Percentiles rank a stretch among this genome's conserved stretches.
Evolutionary conservation across 345 rosid species (phyloP).

Genomic region (Eutrema yunnanense): DNA sequence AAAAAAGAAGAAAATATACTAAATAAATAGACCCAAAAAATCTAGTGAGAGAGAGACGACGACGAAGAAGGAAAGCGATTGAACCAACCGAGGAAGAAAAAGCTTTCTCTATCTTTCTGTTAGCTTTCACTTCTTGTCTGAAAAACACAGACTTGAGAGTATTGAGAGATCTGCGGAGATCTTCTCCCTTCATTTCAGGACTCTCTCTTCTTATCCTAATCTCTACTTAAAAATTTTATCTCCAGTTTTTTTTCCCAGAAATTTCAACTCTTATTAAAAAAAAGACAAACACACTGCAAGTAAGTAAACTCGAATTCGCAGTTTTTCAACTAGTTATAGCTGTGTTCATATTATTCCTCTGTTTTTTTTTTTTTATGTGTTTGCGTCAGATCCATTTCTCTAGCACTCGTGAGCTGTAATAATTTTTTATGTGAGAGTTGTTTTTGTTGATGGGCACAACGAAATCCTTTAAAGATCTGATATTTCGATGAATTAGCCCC

Average conservation of each 20-base stretch:
- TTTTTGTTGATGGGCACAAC: conserved; percentile 1
- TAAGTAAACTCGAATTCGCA: neutral
- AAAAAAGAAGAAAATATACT: neutral
- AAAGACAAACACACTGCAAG: neutral
- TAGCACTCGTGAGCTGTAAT: neutral
- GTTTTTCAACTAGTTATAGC: neutral
- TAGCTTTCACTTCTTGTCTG: conserved; percentile 26
- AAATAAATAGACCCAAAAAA: neutral
- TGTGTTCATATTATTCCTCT: conserved; percentile 19
- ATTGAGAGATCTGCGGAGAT: conserved; percentile 13
- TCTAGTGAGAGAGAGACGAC: conserved; percentile 10
- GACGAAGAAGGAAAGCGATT: conserved; percentile 12
- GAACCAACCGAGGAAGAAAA: neutral
- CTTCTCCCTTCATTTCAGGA: conserved; percentile 6
- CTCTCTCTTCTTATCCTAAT: neutral
- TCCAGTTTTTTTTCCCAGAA: conserved; percentile 5
- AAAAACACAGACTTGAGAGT: conserved; percentile 6
- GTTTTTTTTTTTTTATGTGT: neutral
- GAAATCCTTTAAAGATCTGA: conserved; percentile 1
- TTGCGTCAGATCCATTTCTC: conserved; percentile 19
- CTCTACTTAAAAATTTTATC: neutral
- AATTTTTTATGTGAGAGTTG: neutral
- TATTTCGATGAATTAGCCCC: neutral
- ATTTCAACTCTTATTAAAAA: neutral
- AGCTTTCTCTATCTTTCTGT: neutral